These are phyloP conservation scores for Xylaria telfairii DNA, from an alignment of 495 filamentous ascomycete genomes.

Conservation along the genomic window DNA sequence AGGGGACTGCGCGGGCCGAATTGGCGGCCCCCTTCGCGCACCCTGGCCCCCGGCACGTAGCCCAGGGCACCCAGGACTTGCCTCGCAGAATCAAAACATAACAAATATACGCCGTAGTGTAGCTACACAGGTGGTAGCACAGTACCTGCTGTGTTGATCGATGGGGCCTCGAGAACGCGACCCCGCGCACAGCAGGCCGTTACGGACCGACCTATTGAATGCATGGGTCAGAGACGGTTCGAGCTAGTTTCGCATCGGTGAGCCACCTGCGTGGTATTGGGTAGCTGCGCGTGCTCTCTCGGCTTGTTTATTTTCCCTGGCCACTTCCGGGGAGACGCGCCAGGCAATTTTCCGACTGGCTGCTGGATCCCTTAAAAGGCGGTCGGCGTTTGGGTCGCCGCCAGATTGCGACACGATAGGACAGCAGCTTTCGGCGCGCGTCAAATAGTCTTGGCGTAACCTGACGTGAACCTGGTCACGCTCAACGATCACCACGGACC, in stretches of 20 bases:
- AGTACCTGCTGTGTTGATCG: not conserved
- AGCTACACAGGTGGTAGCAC: not conserved
- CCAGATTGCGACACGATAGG: constrained; percentile 32
- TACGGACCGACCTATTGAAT: not conserved
- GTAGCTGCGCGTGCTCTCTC: constrained; percentile 28
- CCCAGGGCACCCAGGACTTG: not conserved
- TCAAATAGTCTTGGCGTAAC: constrained; percentile 25
- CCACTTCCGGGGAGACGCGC: constrained; percentile 27
- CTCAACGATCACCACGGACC: not conserved
- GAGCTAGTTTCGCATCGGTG: constrained; percentile 10
- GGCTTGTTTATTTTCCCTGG: constrained; percentile 39
- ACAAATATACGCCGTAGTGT: not conserved
- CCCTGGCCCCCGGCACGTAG: constrained; percentile 23
- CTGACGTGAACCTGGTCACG: constrained; percentile 20
- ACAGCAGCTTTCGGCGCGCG: constrained; percentile 30
- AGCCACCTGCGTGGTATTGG: constrained; percentile 17
- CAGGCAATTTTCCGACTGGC: constrained; percentile 39
- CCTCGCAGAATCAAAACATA: constrained; percentile 18
- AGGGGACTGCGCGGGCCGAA: constrained; percentile 16
- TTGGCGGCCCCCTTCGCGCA: constrained; percentile 22
- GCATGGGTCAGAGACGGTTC: not conserved
- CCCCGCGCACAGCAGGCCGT: constrained; percentile 11
- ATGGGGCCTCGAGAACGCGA: constrained; percentile 20
- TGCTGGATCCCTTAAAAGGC: constrained; percentile 28
- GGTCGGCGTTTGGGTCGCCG: constrained; percentile 34